phyloP scores from a whole-genome alignment of 805 yeast species.

The Saccharomycopsis amapae region DNA sequence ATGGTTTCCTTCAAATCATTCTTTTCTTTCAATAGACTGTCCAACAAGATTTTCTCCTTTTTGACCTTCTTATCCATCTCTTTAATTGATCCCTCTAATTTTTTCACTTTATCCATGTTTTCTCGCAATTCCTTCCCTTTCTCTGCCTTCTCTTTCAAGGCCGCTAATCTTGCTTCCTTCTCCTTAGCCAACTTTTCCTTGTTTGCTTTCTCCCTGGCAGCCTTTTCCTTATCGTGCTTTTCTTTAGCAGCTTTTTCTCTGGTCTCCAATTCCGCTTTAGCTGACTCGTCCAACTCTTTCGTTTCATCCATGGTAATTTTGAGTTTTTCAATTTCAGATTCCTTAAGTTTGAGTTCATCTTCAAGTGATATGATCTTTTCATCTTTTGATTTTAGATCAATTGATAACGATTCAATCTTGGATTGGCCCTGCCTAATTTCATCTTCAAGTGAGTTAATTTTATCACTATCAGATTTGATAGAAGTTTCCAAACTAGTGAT shows the following conservation, averaged over 20 bases:
- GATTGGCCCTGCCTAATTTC: too few species aligned
- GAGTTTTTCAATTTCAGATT: background rate
- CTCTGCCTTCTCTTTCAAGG: constrained; percentile 1
- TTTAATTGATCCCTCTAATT: background rate
- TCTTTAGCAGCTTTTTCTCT: background rate
- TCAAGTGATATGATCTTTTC: background rate
- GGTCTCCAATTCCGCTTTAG: background rate
- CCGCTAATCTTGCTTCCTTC: background rate
- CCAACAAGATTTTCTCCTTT: background rate
- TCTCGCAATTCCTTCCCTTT: constrained; percentile 1
- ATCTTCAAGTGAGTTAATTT: background rate
- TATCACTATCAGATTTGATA: background rate
- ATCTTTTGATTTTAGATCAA: background rate
- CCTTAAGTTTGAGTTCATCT: background rate
- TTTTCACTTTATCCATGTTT: background rate
- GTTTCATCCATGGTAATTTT: background rate
- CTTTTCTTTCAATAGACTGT: background rate
- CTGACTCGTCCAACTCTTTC: constrained; percentile 1
- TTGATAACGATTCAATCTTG: background rate
- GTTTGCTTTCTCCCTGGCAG: background rate
- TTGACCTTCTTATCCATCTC: background rate
- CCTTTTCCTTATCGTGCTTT: background rate
- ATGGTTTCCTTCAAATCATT: background rate
- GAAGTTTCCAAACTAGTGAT: too few species aligned
- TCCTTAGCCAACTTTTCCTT: background rate